Percentiles rank a stretch among this genome's conserved stretches.
Evolutionary conservation across 2,329 filamentous ascomycete genomes (phyloP).

Genomic region (Cladophialophora bantiana): DNA sequence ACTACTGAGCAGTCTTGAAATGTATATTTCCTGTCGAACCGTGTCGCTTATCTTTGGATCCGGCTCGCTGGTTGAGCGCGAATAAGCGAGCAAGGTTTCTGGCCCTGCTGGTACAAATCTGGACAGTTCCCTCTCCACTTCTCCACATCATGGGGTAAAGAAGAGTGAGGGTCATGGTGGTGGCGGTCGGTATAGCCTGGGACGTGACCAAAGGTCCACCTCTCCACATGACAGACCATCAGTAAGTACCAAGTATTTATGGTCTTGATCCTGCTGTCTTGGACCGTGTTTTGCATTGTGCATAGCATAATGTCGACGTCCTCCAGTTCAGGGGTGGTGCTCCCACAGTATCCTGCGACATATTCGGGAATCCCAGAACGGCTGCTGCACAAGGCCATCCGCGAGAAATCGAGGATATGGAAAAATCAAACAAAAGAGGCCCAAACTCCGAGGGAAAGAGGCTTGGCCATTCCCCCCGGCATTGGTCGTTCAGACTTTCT

Average conservation of each 20-base stretch:
- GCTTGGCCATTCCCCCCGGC: conserved; percentile 17
- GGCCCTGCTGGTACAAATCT: neutral
- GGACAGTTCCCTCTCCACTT: conserved; percentile 7
- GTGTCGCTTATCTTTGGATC: no score
- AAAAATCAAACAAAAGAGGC: conserved; percentile 6
- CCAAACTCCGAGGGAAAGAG: conserved; percentile 15
- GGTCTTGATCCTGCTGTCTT: neutral
- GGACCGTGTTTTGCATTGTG: neutral
- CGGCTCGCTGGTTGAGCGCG: no score
- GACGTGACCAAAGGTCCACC: neutral
- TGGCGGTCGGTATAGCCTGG: neutral
- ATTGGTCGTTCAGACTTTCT: conserved; percentile 30
- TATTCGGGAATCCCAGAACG: conserved; percentile 20
- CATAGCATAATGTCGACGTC: conserved; percentile 1
- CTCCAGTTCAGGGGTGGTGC: neutral
- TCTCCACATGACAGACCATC: conserved; percentile 10
- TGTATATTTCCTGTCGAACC: no score
- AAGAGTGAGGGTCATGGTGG: neutral
- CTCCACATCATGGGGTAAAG: conserved; percentile 18
- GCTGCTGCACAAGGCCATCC: conserved; percentile 15
- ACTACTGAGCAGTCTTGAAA: no score
- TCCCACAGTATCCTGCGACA: conserved; percentile 3
- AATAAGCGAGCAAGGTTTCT: no score
- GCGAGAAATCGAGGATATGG: conserved; percentile 13
- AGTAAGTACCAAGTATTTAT: neutral